Conservation (phyloP, 2,329 filamentous ascomycete species). For the Ophiostoma himal-ulmi region DNA sequence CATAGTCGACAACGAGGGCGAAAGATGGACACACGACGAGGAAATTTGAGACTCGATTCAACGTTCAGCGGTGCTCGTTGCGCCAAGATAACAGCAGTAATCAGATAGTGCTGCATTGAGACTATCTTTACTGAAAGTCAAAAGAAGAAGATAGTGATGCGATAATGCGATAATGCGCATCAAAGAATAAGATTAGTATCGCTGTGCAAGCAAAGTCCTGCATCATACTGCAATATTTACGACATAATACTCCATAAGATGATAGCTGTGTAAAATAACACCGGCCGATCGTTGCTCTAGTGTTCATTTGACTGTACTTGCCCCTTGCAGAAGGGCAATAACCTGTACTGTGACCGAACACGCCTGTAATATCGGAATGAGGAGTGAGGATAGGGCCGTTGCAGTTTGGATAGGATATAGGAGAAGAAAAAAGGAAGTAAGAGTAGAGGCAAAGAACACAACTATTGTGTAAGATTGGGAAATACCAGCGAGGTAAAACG, state of each 20-base stretch:
- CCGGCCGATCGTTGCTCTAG: neutral
- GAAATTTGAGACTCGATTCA: neutral
- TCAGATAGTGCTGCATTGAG: neutral
- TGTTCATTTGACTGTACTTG: slow-evolving; percentile 13
- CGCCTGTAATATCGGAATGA: neutral
- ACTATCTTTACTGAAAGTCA: neutral
- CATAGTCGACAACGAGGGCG: neutral
- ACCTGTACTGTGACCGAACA: slow-evolving; percentile 8
- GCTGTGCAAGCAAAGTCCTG: neutral
- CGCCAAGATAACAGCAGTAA: neutral
- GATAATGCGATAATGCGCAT: neutral
- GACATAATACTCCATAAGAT: neutral
- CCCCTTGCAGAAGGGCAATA: slow-evolving; percentile 20
- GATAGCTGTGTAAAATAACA: neutral
- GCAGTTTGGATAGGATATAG: too few species aligned
- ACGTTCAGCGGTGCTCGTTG: neutral
- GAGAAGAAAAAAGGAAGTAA: neutral
- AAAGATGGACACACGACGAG: neutral
- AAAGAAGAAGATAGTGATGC: neutral
- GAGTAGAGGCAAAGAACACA: neutral
- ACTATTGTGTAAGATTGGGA: neutral
- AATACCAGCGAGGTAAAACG: neutral
- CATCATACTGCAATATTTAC: neutral
- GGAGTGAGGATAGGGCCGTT: neutral
- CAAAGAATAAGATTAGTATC: neutral